phyloP scores from a whole-genome alignment of 192 early-diverging fungal genomes.

The Coemansia sp. region DNA sequence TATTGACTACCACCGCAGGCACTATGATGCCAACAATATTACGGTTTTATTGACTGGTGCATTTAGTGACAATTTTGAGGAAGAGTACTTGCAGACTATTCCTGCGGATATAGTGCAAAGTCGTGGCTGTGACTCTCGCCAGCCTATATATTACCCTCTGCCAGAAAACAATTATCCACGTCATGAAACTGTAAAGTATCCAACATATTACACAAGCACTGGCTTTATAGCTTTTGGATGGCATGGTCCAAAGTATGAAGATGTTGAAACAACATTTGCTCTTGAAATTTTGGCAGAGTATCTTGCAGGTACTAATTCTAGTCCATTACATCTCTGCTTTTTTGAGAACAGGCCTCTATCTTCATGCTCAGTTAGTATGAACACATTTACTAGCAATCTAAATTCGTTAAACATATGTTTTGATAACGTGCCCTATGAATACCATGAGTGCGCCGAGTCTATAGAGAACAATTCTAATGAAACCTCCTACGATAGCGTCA shows the following conservation, averaged over 20 bases:
- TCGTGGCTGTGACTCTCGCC: conserved; percentile 27
- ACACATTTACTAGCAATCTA: conserved; percentile 57
- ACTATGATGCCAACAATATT: conserved; percentile 72
- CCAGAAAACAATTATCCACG: neutral
- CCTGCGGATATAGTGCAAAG: conserved; percentile 35
- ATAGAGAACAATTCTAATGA: conserved; percentile 25
- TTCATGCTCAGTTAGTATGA: conserved; percentile 62
- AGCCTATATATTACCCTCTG: conserved; percentile 22
- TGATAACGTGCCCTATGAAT: conserved; percentile 58
- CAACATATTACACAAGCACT: conserved; percentile 64
- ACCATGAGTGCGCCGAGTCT: conserved; percentile 19
- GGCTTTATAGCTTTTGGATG: conserved; percentile 70
- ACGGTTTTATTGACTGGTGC: conserved; percentile 67
- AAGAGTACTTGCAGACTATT: conserved; percentile 25
- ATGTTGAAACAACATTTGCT: conserved; percentile 61
- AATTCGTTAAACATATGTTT: conserved; percentile 64
- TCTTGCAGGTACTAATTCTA: conserved; percentile 67
- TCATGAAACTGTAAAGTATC: conserved; percentile 40
- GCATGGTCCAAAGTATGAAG: conserved; percentile 70
- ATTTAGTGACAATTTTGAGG: conserved; percentile 45
- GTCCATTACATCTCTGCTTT: conserved; percentile 75
- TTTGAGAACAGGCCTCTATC: conserved; percentile 69
- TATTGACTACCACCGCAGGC: conserved; percentile 70
- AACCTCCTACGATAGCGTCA: conserved; percentile 21
- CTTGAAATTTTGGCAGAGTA: conserved; percentile 75